Evolutionary conservation across 345 rosid species (phyloP), one percentile per base, ranked within the genome.

Genomic region (Lagerstroemia speciosa): DNA sequence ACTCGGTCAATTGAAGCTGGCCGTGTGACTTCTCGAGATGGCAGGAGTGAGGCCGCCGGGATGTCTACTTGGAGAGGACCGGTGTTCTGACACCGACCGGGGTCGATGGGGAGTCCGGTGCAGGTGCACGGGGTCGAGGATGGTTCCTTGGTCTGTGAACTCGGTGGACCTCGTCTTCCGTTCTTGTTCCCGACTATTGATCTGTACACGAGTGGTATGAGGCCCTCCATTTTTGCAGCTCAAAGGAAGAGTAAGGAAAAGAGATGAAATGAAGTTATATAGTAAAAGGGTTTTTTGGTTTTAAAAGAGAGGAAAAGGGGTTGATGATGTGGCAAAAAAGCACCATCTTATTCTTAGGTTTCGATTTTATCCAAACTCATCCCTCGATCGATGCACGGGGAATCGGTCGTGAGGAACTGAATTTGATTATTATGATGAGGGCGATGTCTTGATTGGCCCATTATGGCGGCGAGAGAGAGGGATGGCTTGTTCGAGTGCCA

Each of bases 141-240:
- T n/a, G n/a, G n/a, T 12, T 65, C 69, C 27, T 11, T 22, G 64
- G 65, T 36, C 69, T 62, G 30, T 10, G 65, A 2, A 37, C 61
- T 9, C 2, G 45, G 45, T 9, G 45, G 48, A 40, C 37, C 64
- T 55, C 40, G 75, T n/a, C 60, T 66, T n/a, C 58, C 65, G 31
- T 43, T 65, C 75, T 33, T 65, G 70, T 53, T 45, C 30, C 57
- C 43, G 15, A 72, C 58, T 30, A 72, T 58, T 10, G 69, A 61
- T 24, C 57, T 65, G 62, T 71, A 65, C 52, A 71, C 50, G 31
- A 65, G 53, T 15, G 74, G 74, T 34, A 71, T 71, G 69, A 71
- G 74, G 15, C 75, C 75, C 64, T 72, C 75, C 75, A 72, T 72
- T 66, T 6, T 29, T 65, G 30, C 33, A 19, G 27, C 37, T n/a